phyloP scores from a whole-genome alignment of 345 rosid species.

The Litchi chinensis region DNA sequence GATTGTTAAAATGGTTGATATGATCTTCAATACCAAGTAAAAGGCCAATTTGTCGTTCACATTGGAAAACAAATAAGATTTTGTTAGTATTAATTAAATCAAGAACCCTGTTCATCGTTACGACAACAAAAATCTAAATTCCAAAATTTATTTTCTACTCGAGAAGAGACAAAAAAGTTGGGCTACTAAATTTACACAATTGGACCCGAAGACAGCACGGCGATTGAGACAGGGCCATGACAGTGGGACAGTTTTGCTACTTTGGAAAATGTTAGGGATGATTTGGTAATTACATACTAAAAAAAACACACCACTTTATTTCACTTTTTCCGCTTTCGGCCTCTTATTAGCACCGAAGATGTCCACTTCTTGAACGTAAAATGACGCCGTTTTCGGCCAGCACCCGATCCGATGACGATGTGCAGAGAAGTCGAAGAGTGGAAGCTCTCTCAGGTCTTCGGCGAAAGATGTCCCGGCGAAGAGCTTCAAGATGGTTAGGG shows the following conservation, averaged over 20 bases:
- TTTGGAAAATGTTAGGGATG: neutral
- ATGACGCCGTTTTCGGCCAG: neutral
- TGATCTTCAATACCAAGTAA: no score
- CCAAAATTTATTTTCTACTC: no score
- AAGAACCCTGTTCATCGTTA: no score
- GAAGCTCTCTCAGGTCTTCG: constrained; percentile 67
- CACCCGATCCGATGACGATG: constrained; percentile 22
- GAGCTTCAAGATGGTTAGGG: constrained; percentile 54
- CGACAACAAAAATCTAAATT: no score
- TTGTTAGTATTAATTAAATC: no score
- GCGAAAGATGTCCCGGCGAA: constrained; percentile 49
- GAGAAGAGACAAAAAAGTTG: no score
- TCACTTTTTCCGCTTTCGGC: neutral
- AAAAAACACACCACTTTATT: neutral
- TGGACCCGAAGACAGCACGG: neutral
- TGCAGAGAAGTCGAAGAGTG: constrained; percentile 38
- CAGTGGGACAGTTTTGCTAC: neutral
- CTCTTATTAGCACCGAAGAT: no score
- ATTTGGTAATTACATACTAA: neutral
- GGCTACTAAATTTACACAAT: neutral
- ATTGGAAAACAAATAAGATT: no score
- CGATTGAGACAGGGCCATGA: neutral
- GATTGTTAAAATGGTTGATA: no score
- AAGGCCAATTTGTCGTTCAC: no score
- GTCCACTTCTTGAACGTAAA: neutral